Evolutionary conservation across 345 rosid species (phyloP).

Genomic region (Eutrema yunnanense): DNA sequence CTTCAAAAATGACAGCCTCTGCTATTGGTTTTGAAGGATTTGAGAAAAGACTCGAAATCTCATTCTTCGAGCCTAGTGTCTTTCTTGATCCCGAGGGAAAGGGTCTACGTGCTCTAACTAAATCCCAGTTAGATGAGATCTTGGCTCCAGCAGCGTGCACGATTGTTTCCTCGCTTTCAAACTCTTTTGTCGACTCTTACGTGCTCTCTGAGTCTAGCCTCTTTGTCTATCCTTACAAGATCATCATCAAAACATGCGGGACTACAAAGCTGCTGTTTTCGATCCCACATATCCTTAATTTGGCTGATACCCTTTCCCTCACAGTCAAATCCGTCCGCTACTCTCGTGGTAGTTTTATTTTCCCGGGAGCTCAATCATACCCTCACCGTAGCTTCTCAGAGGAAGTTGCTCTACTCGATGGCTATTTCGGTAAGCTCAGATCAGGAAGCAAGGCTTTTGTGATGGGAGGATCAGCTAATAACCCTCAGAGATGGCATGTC

Average conservation of each 20-base stretch:
- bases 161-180: constrained; percentile 60
- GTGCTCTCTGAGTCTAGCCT: constrained; percentile 86
- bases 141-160: constrained; percentile 72
- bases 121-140: constrained; percentile 59
- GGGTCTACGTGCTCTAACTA: constrained; percentile 60
- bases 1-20: constrained; percentile 38
- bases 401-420: constrained; percentile 70
- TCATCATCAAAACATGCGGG: constrained; percentile 86
- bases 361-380: constrained; percentile 57
- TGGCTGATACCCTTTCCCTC: constrained; percentile 52
- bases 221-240: constrained; percentile 69
- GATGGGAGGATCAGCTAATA: constrained; percentile 41
- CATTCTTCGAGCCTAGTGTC: constrained; percentile 52
- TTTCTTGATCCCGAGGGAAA: constrained; percentile 58
- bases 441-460: constrained; percentile 58
- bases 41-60: constrained; percentile 79
- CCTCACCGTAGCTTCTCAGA: constrained; percentile 74
- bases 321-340: constrained; percentile 48
- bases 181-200: constrained; percentile 56
- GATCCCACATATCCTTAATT: constrained; percentile 52
- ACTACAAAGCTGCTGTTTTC: constrained; percentile 71
- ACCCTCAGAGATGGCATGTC: constrained; percentile 64
- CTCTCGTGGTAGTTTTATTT: constrained; percentile 67
- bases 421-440: constrained; percentile 49
- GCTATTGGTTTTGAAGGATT: constrained; percentile 91